Conservation (phyloP, 495 filamentous ascomycete species). For the Baudoinia panamericana region DNA sequence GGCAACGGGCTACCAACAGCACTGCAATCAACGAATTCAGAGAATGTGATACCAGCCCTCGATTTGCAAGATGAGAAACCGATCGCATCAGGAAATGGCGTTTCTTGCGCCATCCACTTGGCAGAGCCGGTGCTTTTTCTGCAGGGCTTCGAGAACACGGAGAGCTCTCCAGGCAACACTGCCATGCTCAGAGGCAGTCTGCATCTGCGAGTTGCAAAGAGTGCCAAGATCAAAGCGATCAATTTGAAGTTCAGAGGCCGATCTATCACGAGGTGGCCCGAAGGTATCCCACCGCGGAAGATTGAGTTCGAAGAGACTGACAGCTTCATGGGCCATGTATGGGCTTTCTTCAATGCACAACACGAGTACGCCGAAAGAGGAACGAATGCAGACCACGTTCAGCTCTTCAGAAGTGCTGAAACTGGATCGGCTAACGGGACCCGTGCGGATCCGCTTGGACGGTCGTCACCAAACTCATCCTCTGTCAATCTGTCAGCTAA, state of each 20-base stretch:
- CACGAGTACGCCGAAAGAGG: conserved; percentile 46
- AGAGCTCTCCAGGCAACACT: conserved; percentile 52
- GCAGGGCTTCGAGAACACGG: conserved; percentile 78
- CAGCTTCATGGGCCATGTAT: conserved; percentile 58
- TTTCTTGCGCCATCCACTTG: conserved; percentile 38
- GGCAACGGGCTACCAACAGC: no score
- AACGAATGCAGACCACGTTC: conserved; percentile 52
- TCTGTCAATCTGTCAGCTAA: conserved; percentile 31
- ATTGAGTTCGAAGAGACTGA: conserved; percentile 71
- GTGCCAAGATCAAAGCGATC: conserved; percentile 88
- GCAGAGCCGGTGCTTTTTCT: conserved; percentile 86
- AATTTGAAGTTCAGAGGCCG: conserved; percentile 74
- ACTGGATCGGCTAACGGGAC: conserved; percentile 3
- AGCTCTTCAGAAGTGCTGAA: conserved; percentile 27
- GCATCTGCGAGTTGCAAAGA: conserved; percentile 71
- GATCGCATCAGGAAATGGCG: conserved; percentile 37
- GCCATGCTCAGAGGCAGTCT: conserved; percentile 79
- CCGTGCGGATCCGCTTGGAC: conserved; percentile 20
- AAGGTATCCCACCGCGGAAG: conserved; percentile 88
- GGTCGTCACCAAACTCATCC: conserved; percentile 39
- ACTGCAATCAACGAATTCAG: no score
- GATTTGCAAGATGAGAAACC: conserved; percentile 33
- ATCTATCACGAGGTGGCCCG: conserved; percentile 89
- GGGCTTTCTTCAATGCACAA: conserved; percentile 73
- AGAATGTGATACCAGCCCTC: conserved; percentile 19